These are phyloP conservation scores for Paramyrothecium roridum DNA, from an alignment of 2,329 filamentous ascomycete genomes.

Conservation along the genomic window DNA sequence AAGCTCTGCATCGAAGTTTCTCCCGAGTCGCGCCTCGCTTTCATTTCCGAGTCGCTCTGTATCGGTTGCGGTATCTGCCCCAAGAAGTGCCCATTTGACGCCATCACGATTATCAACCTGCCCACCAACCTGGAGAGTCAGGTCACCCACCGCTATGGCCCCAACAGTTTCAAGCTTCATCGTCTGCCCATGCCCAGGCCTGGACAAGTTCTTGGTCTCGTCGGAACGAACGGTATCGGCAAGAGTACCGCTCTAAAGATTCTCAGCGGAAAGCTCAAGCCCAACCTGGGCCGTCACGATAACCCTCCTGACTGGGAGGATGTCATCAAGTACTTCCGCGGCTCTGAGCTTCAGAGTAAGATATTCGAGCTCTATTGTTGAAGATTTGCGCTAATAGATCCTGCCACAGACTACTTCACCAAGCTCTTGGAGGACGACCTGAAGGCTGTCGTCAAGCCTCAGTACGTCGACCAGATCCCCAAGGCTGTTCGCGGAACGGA, in stretches of 20 bases:
- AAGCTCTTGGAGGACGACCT: conserved; percentile 96
- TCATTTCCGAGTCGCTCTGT: conserved; percentile 93
- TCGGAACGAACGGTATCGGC: conserved; percentile 99
- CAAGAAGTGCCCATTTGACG: conserved; percentile 98
- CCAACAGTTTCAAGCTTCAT: conserved; percentile 99
- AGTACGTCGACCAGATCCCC: conserved; percentile 98
- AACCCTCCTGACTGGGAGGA: conserved; percentile 99
- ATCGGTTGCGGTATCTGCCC: conserved; percentile 99
- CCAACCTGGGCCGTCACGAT: conserved; percentile 90
- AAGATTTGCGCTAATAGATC: not conserved
- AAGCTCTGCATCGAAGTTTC: conserved; percentile 97
- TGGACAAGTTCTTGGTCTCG: conserved; percentile 91
- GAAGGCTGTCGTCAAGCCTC: conserved; percentile 97
- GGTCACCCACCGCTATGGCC: conserved; percentile 97
- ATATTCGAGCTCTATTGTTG: not conserved
- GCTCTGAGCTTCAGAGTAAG: conserved; percentile 91
- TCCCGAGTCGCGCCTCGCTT: conserved; percentile 86
- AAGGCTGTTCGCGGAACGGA: conserved; percentile 81
- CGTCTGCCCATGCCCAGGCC: conserved; percentile 93
- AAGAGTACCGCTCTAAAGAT: conserved; percentile 99
- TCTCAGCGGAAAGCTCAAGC: conserved; percentile 96
- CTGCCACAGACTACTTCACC: conserved; percentile 79
- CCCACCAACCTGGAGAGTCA: conserved; percentile 98
- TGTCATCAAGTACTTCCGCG: conserved; percentile 96
- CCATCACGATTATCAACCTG: conserved; percentile 99